A percentile compares a stretch with the other conserved stretches of the same genome.
Evolutionary conservation across 176 grass and related monocot species (phyloP).

Genomic region (Tillandsia fasciculata): DNA sequence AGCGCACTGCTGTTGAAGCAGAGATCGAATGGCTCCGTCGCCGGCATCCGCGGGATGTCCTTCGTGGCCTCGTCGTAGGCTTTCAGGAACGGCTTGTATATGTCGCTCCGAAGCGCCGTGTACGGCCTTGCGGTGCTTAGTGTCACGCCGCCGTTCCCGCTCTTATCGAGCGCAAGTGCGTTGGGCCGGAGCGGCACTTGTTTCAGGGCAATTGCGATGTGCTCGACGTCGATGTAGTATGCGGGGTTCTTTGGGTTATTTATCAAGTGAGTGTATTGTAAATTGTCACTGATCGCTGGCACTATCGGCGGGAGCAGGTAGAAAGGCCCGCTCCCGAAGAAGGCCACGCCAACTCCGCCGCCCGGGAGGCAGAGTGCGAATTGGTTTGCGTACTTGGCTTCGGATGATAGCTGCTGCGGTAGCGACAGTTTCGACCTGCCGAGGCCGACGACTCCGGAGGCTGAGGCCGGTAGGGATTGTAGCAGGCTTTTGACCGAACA

Average conservation of each 20-base stretch:
- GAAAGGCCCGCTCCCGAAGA: slow-evolving; percentile 47
- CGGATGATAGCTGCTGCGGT: slow-evolving; percentile 27
- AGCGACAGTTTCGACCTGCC: slow-evolving; percentile 27
- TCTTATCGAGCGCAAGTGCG: slow-evolving; percentile 18
- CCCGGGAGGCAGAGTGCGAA: slow-evolving; percentile 66
- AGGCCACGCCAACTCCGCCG: slow-evolving; percentile 28
- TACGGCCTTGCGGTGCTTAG: slow-evolving; percentile 37
- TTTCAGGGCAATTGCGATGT: slow-evolving; percentile 19
- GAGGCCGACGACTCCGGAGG: slow-evolving; percentile 47
- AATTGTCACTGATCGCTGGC: slow-evolving; percentile 1
- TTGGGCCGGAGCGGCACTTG: not conserved
- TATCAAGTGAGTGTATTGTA: slow-evolving; percentile 33
- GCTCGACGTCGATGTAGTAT: slow-evolving; percentile 38
- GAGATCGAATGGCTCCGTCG: slow-evolving; percentile 37
- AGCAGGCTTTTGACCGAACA: slow-evolving; percentile 33
- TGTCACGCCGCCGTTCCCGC: slow-evolving; percentile 35
- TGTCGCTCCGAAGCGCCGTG: slow-evolving; percentile 27
- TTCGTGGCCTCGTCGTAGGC: slow-evolving; percentile 26
- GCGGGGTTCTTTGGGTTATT: slow-evolving; percentile 29
- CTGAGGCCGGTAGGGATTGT: slow-evolving; percentile 13
- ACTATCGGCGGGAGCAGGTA: slow-evolving; percentile 1
- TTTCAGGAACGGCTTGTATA: slow-evolving; percentile 26
- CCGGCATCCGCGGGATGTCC: slow-evolving; percentile 6
- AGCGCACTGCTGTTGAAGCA: slow-evolving; percentile 28
- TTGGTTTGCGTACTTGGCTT: slow-evolving; percentile 25